phyloP scores from a whole-genome alignment of 2,329 filamentous ascomycete genomes.

The Paecilomyces formosus region DNA sequence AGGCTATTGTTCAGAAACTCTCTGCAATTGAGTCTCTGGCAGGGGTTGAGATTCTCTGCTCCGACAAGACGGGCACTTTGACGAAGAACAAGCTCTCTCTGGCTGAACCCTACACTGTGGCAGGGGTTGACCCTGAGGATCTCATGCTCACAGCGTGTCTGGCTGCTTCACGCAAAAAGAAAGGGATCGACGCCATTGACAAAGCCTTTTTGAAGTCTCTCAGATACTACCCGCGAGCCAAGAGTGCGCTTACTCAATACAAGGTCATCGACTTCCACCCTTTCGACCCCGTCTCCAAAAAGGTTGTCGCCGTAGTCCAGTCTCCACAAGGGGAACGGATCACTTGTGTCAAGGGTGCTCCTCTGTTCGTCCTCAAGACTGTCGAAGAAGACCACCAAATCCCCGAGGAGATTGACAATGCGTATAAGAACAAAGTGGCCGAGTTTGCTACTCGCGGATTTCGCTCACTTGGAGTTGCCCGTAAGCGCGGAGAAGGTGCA shows the following conservation, averaged over 20 bases:
- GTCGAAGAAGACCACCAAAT: conserved; percentile 80
- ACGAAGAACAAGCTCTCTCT: conserved; percentile 93
- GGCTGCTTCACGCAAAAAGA: conserved; percentile 87
- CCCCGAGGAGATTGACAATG: conserved; percentile 66
- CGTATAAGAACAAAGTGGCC: conserved; percentile 86
- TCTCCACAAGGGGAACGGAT: conserved; percentile 78
- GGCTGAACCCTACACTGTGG: conserved; percentile 74
- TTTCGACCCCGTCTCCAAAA: conserved; percentile 91
- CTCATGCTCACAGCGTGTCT: conserved; percentile 89
- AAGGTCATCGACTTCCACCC: conserved; percentile 77
- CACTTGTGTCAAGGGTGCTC: conserved; percentile 84
- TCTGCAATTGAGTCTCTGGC: conserved; percentile 86
- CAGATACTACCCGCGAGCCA: conserved; percentile 73
- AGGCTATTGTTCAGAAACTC: conserved; percentile 89
- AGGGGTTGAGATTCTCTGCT: conserved; percentile 89
- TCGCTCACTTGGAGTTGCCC: conserved; percentile 86
- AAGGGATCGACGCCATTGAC: conserved; percentile 91
- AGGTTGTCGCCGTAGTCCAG: conserved; percentile 76
- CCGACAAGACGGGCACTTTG: conserved; percentile 87
- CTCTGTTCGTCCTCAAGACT: conserved; percentile 78
- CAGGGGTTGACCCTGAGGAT: conserved; percentile 75
- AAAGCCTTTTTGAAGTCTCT: conserved; percentile 88
- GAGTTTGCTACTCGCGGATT: conserved; percentile 91
- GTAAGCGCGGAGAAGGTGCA: conserved; percentile 70
- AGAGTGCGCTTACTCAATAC: conserved; percentile 73